phyloP scores from a whole-genome alignment of 805 yeast species.

The Ogataea pini region DNA sequence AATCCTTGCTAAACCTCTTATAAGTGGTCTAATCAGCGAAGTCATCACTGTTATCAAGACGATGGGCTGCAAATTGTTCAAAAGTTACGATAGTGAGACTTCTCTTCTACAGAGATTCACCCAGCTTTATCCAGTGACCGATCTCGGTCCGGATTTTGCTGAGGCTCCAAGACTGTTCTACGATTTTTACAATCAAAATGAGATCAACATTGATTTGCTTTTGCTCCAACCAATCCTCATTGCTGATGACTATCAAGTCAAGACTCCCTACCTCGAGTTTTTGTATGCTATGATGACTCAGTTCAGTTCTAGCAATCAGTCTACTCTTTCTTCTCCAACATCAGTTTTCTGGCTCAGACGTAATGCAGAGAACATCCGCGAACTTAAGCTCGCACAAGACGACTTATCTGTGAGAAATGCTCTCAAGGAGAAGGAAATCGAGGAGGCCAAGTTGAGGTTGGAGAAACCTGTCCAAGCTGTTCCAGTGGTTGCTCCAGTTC shows the following conservation, averaged over 20 bases:
- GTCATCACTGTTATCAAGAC: conserved; percentile 68
- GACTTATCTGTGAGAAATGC: conserved; percentile 29
- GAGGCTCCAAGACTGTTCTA: conserved; percentile 64
- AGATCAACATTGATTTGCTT: conserved; percentile 70
- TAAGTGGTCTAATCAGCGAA: conserved; percentile 78
- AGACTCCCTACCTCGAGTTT: conserved; percentile 89
- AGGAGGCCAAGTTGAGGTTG: conserved; percentile 26
- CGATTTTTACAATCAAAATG: conserved; percentile 58
- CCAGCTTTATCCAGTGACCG: conserved; percentile 41
- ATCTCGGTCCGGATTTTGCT: conserved; percentile 34
- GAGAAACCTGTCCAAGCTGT: conserved; percentile 21
- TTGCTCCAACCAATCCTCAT: conserved; percentile 82
- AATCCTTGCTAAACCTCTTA: conserved; percentile 81
- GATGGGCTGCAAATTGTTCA: conserved; percentile 73
- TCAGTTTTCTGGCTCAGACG: conserved; percentile 37
- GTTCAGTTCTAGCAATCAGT: conserved; percentile 49
- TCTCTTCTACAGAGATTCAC: conserved; percentile 57
- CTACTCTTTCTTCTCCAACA: conserved; percentile 33
- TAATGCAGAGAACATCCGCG: conserved; percentile 31
- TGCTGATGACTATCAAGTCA: conserved; percentile 85
- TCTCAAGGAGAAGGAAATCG: conserved; percentile 30
- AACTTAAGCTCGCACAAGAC: conserved; percentile 30
- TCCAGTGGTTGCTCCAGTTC: conserved; percentile 7
- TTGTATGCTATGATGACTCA: conserved; percentile 78
- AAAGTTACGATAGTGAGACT: conserved; percentile 68